phyloP scores from a whole-genome alignment of 805 yeast genomes.

The Spathaspora arborariae region DNA sequence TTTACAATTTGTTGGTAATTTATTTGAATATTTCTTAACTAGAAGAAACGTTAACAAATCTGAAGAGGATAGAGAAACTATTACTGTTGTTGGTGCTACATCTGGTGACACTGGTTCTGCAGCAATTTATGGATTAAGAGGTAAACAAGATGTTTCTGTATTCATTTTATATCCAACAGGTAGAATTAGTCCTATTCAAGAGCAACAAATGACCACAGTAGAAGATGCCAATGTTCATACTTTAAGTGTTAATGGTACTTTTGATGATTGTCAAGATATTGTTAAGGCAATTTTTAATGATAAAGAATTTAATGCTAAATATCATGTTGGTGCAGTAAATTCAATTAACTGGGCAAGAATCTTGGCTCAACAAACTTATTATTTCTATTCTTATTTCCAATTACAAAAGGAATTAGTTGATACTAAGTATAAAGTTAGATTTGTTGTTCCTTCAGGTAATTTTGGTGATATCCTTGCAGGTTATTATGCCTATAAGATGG shows the following conservation, averaged over 20 bases:
- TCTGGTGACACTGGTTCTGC: constrained; percentile 99
- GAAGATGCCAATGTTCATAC: constrained; percentile 91
- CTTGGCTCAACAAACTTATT: constrained; percentile 95
- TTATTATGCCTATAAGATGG: constrained; percentile 91
- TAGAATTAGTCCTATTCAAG: constrained; percentile 95
- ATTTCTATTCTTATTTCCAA: constrained; percentile 88
- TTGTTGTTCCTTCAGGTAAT: constrained; percentile 96
- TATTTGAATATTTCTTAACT: constrained; percentile 85
- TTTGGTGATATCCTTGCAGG: constrained; percentile 98
- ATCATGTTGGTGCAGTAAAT: constrained; percentile 96
- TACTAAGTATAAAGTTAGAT: constrained; percentile 52
- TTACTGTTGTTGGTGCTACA: constrained; percentile 98
- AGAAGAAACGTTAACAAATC: constrained; percentile 60
- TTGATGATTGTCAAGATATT: constrained; percentile 97
- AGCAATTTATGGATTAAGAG: constrained; percentile 95
- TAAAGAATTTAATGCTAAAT: constrained; percentile 75
- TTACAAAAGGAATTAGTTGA: constrained; percentile 34
- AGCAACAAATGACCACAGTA: constrained; percentile 97
- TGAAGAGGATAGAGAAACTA: constrained; percentile 60
- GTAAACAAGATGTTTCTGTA: constrained; percentile 96
- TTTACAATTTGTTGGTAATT: constrained; percentile 93
- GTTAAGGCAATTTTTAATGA: constrained; percentile 94
- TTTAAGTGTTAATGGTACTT: constrained; percentile 90
- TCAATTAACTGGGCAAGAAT: constrained; percentile 99
- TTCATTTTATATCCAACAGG: constrained; percentile 97